phyloP scores from a whole-genome alignment of 441 rosid species.

The Kokia cookei region DNA sequence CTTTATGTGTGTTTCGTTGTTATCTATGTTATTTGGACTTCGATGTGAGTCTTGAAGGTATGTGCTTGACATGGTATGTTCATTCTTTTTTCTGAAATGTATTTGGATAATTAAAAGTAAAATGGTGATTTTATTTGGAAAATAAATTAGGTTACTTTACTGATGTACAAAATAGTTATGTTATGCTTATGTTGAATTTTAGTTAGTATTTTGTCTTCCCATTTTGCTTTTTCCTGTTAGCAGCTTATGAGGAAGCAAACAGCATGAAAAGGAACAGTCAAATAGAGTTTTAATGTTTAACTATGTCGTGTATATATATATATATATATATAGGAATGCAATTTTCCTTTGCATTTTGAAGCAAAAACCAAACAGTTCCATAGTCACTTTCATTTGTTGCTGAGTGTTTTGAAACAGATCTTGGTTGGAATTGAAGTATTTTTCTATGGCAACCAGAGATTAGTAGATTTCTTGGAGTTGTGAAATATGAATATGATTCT shows the following conservation, averaged over 20 bases:
- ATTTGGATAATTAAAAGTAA: not conserved
- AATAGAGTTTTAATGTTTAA: not conserved
- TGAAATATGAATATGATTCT: not conserved
- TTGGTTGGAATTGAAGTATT: not conserved
- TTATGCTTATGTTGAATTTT: not conserved
- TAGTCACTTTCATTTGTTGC: not conserved
- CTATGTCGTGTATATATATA: not conserved
- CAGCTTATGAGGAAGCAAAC: not conserved
- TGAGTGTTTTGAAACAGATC: not conserved
- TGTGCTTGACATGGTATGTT: not conserved
- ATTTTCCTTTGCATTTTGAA: not conserved
- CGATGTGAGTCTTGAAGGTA: not conserved
- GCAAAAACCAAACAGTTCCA: not conserved
- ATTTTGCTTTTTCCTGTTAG: not conserved
- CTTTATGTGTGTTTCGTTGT: not conserved
- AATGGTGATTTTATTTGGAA: not conserved
- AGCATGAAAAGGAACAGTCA: not conserved
- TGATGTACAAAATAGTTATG: not conserved
- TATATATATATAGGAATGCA: not conserved
- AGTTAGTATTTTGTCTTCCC: not conserved
- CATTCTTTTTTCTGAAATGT: not conserved
- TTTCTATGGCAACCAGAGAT: not conserved
- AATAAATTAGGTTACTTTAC: not conserved
- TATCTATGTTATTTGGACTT: not conserved
- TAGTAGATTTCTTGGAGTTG: slow-evolving; percentile 1